Base-by-base conservation (phyloP, 345 rosid genomes). In the Bruguiera parviflora region DNA sequence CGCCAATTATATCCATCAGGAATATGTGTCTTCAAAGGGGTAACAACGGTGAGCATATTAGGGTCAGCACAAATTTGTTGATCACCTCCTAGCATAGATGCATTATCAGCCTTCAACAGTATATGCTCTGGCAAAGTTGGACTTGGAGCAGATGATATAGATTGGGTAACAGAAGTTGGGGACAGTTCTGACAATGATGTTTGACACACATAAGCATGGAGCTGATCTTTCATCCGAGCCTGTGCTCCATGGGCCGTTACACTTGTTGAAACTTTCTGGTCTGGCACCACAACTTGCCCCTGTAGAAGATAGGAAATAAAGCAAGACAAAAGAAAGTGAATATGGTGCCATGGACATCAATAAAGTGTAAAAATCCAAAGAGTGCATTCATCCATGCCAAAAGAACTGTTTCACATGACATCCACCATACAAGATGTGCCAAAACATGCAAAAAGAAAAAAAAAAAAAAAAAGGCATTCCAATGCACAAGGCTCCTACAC, bases 1-100 rank as follows among this genome's bases (percentile, higher is more conserved):
- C 98, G 86, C 98, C 98, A 94, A 69, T 82, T 91, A 75, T 86
- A 94, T 76, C 90, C 97, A 87, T 91, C 97, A 66, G 82, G 74
- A 64, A 70, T 67, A 6, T 86, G 84, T 70, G 84, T 69, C 83
- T 78, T 93, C 57, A 75, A 52, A 69, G 77, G 69, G 13, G 83
- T 78, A 79, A 80, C 58, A 22, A 55, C 73, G 55, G 79, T 57
- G 35, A 73, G 55, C 21, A 35, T 66, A 73, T 72, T 79, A 25
- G 46, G 69, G 46, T 73, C 62, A 25, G 83, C 67, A 70, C 80
- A 68, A 24, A 27, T 66, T 59, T 22, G 77, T 53, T 18, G 73
- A 64, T 76, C 73, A 39, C 63, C 65, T 78, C 73, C 79, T 37
- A 76, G 67, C 59, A 58, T 35, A 37, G 69, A 63, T 62, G 76